These are phyloP conservation scores for Podaxis sp. DNA, from an alignment of 768 basidiomycete genomes.

Conservation along the genomic window DNA sequence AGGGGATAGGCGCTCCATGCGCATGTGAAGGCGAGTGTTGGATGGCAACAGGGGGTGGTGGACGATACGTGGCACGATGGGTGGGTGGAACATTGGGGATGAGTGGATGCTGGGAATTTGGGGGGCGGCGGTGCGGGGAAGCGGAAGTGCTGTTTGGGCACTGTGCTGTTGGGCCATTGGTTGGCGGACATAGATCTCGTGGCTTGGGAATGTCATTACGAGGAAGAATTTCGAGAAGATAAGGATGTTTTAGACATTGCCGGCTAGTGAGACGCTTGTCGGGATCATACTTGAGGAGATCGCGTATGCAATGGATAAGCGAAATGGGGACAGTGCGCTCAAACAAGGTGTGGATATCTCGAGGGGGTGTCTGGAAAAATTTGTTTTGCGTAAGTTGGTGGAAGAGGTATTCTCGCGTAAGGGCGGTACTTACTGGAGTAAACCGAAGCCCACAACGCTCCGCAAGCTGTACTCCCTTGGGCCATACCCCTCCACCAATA, in stretches of 20 bases:
- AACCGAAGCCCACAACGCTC: constrained; percentile 83
- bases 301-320: constrained; percentile 88
- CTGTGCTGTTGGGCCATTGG: constrained; percentile 33
- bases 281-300: constrained; percentile 92
- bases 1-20: constrained; percentile 26
- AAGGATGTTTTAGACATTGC: constrained; percentile 86
- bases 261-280: constrained; percentile 79
- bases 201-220: constrained; percentile 59
- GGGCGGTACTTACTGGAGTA: constrained; percentile 65
- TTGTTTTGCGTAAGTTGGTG: constrained; percentile 14
- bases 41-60: constrained; percentile 23
- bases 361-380: constrained; percentile 54
- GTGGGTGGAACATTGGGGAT: constrained; percentile 35
- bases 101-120: constrained; percentile 47
- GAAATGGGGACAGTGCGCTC: constrained; percentile 74
- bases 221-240: constrained; percentile 77
- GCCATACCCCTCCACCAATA: constrained; percentile 89
- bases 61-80: constrained; percentile 44
- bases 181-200: constrained; percentile 31
- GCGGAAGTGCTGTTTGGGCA: constrained; percentile 9
- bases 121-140: constrained; percentile 32
- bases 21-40: constrained; percentile 20
- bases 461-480: constrained; percentile 82
- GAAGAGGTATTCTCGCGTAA: constrained; percentile 6
- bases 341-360: constrained; percentile 71